phyloP scores from a whole-genome alignment of 306 rosid species.

The Begonia fuchsioides region DNA sequence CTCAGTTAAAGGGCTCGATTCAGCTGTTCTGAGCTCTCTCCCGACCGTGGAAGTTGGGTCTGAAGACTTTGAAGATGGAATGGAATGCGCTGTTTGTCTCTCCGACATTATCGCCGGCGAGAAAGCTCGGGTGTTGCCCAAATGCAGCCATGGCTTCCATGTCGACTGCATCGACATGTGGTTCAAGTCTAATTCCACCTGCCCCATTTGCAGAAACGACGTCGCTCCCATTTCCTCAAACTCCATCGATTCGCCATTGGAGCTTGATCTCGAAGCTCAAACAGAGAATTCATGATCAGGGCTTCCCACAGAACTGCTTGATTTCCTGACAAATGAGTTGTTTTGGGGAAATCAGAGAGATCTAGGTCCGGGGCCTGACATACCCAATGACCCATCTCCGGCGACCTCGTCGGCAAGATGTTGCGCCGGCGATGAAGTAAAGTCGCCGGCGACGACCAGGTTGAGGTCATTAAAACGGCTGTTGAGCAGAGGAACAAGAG shows the following conservation, averaged over 20 bases:
- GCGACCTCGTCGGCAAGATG: conserved; percentile 20
- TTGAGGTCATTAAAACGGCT: conserved; percentile 72
- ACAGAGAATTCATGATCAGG: conserved; percentile 17
- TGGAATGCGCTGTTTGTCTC: conserved; percentile 84
- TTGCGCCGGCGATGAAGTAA: conserved; percentile 51
- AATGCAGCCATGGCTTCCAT: conserved; percentile 88
- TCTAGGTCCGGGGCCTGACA: conserved; percentile 64
- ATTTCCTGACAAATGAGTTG: conserved; percentile 65
- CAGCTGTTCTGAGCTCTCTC: conserved; percentile 44
- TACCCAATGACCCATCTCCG: conserved; percentile 30
- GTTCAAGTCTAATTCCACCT: conserved; percentile 80
- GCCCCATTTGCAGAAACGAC: conserved; percentile 69
- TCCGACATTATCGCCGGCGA: conserved; percentile 59
- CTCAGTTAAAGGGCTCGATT: conserved; percentile 47
- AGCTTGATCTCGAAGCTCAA: conserved; percentile 9
- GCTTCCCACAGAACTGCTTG: conserved; percentile 33
- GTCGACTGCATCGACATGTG: conserved; percentile 91
- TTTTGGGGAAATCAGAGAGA: conserved; percentile 69
- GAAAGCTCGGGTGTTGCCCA: conserved; percentile 52
- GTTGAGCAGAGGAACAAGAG: conserved; percentile 64
- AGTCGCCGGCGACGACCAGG: conserved; percentile 53
- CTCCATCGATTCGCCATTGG: background rate
- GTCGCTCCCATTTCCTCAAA: conserved; percentile 18
- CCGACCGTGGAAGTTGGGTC: conserved; percentile 36
- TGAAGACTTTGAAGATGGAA: conserved; percentile 67